Evolutionary conservation across 2,329 filamentous ascomycete genomes (phyloP).

Genomic region (Sporothrix mexicana): DNA sequence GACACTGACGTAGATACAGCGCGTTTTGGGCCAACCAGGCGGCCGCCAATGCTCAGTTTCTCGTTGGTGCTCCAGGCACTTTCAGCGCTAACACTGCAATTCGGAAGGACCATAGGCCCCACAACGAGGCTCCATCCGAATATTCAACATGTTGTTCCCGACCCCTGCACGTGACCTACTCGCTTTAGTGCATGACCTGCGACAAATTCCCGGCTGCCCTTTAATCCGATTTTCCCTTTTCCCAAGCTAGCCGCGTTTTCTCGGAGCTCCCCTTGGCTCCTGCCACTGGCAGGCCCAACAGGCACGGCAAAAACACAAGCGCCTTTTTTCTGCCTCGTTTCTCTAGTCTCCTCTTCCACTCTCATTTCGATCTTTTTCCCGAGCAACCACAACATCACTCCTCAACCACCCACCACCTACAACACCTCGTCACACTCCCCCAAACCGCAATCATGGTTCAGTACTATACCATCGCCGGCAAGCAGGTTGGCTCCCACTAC

Average conservation of each 20-base stretch:
- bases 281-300: constrained; percentile 12
- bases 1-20: constrained; percentile 23
- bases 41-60: constrained; percentile 11
- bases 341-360: not conserved
- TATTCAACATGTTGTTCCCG: too few species aligned
- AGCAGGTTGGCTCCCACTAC: constrained; percentile 66
- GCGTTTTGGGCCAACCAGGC: constrained; percentile 7
- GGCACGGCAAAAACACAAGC: constrained; percentile 30
- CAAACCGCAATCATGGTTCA: constrained; percentile 50
- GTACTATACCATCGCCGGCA: constrained; percentile 63
- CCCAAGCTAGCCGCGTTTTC: constrained; percentile 22
- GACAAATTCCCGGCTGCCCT: constrained; percentile 27
- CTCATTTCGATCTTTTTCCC: constrained; percentile 14
- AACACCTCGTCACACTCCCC: constrained; percentile 26
- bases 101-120: not conserved
- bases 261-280: constrained; percentile 20
- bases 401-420: constrained; percentile 20
- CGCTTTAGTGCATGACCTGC: constrained; percentile 19
- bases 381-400: not conserved
- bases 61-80: not conserved
- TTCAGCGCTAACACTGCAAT: constrained; percentile 18
- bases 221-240: constrained; percentile 26
- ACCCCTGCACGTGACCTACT: not conserved
- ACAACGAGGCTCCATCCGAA: not conserved
- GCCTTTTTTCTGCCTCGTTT: constrained; percentile 33